Evolutionary conservation across 2,329 filamentous ascomycete genomes (phyloP).

Genomic region (Nemania sp.): DNA sequence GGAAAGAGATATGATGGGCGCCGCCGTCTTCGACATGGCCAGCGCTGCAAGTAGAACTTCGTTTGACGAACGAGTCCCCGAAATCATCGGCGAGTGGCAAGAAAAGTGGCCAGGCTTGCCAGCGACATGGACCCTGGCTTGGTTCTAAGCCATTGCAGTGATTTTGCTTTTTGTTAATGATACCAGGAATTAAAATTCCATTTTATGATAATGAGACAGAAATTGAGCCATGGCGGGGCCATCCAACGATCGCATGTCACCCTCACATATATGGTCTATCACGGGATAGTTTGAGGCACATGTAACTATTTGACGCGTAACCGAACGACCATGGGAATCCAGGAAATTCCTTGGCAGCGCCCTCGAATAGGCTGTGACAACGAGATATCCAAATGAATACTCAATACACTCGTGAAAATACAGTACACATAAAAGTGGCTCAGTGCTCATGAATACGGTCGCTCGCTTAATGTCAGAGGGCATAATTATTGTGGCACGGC

Average conservation of each 20-base stretch:
- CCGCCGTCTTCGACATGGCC: conserved; percentile 69
- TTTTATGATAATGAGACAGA: conserved; percentile 20
- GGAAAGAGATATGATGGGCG: conserved; percentile 70
- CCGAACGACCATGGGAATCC: too few relatives aligned
- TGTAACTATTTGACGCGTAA: too few relatives aligned
- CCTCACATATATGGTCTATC: background rate
- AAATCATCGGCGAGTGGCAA: conserved; percentile 91
- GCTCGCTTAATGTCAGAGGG: too few relatives aligned
- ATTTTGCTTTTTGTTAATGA: conserved; percentile 31
- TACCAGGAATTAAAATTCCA: conserved; percentile 31
- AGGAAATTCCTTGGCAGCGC: background rate
- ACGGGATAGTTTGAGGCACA: background rate
- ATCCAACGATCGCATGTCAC: too few relatives aligned
- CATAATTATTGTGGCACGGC: too few relatives aligned
- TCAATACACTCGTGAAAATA: too few relatives aligned
- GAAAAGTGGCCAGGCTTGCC: conserved; percentile 91
- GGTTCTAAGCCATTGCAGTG: conserved; percentile 66
- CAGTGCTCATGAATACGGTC: too few relatives aligned
- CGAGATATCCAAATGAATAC: too few relatives aligned
- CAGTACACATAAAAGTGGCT: too few relatives aligned
- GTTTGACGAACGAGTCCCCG: conserved; percentile 92
- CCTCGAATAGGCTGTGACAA: background rate
- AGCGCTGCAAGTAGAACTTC: conserved; percentile 67
- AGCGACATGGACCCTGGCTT: conserved; percentile 90
- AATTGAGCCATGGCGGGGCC: background rate